Evolutionary conservation across 805 yeast species (phyloP), one percentile per base, ranked within the genome.

Genomic region (Candida suzukii): DNA sequence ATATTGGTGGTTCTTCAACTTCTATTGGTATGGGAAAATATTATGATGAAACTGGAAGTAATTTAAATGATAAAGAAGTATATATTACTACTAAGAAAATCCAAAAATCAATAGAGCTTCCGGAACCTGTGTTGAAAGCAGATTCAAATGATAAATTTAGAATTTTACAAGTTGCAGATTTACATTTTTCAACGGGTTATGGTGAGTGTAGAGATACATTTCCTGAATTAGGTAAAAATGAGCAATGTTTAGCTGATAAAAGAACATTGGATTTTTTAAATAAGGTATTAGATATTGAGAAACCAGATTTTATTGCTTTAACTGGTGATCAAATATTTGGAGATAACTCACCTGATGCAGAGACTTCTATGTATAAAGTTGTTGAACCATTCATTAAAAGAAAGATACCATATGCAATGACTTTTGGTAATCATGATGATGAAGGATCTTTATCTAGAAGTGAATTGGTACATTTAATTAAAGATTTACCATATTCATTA

Each of bases 251-350:
- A 45, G 98, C 98, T 0, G 99, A 88, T 57, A 73, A 73, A 1
- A 70, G 81, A 37, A 87, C 98, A 0, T 44, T 73, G 25, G 51
- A 58, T 6, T 88, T 90, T 52, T 53, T 91, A 10, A 67, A 76
- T 7, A 58, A 58, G 18, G 83, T 85, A 0, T 62, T 91, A 36
- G 90, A 85, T 41, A 44, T 71, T 1, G 98, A 93, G 57, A 58
- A 71, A 27, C 98, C 99, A 0, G 90, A 93, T 55, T 59, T 90
- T 22, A 93, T 88, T 0, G 87, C 88, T 0, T 66, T 88, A 43
- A 80, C 96, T 0, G 99, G 99, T 7, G 99, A 91, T 63, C 96
- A 88, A 58, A 72, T 91, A 1, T 86, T 77, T 71, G 98, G 98
- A 2, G 80, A 75, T 32, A 72, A 67, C 35, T 71, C 86, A 0